Base-by-base conservation (phyloP, 192 early-diverging fungal species). In the Backusella mclennaniae region DNA sequence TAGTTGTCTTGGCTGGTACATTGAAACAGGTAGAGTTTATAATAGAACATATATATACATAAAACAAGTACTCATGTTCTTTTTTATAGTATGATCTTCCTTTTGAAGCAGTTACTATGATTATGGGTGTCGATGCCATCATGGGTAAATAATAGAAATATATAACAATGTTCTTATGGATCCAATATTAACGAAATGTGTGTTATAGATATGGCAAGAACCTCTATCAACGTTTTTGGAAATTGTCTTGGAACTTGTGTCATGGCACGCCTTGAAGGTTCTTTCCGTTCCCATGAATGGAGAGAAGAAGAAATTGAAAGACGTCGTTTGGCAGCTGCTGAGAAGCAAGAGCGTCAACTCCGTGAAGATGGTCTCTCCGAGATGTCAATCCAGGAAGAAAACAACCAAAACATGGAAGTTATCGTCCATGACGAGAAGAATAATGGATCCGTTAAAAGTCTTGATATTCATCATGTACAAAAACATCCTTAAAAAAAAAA, bases 101-200 rank as follows among this genome's bases (percentile, higher is more conserved):
- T 9, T 39, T 73, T 39, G 84, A 89, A 36, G 86, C 90, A 1
- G 76, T 94, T 59, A 36, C 85, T 3, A 77, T 92, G 71, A 92
- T 94, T 79, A 70, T 93, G 63, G 92, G 88, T 56, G 90, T 93
- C 1, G 93, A 94, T 79, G 90, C 91, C 59, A 87, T 94, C 74
- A 90, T 91, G 90, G 56, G 42, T 44, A 44, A 44, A 44, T 44
- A 17, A 44, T 44, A 44, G 15, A 17, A 44, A 15, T 17, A 15
- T 44, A 44, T 44, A 44, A 5, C 12, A 44, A 44, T 33, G 42
- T 44, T 14, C 0, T 44, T 17, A 17, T 4, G 42, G 14, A 0
- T 17, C 17, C 12, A 5, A 17, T 44, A 17, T 44, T 44, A 44
- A 44, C 15, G 14, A 44, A 17, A 44, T 44, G 42, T 44, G 42